Base-by-base conservation (phyloP, 352 stramenopile species). In the Pythium guiyangense region DNA sequence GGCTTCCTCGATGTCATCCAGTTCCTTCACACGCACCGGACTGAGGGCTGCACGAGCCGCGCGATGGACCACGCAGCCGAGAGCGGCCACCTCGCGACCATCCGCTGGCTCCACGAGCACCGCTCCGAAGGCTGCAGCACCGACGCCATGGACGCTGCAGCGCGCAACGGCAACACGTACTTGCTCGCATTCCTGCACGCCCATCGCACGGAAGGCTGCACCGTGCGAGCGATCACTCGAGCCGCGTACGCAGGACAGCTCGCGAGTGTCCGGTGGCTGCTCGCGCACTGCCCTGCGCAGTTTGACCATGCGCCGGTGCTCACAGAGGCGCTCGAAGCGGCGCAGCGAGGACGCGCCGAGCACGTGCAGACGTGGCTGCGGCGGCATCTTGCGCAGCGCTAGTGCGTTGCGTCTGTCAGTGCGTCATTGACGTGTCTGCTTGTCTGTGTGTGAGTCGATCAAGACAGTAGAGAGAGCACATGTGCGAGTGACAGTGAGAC, bases 1-100 rank as follows among this genome's bases (percentile, higher is more conserved):
- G 73, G 73, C 0, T 67, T 62, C 37, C 42, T 83, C 3, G 47
- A 69, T 0, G 60, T 79, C 12, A 43, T 79, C 1, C 40, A 60
- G 29, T 83, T 72, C 46, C 69, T 83, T 1, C 73, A 80, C 44
- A 52, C 69, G 14, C 49, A 83, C 48, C 63, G 68, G 3, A 37
- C 43, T 0, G 73, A 77, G 51, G 73, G 73, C 11, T 77, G 70
- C 49, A 79, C 70, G 6, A 55, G 57, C 11, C 54, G 60, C 9
- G 73, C 74, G 22, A 86, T 88, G 60, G 63, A 78, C 50, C 63
- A 79, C 52, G 77, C 77, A 0, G 71, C 74, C 11, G 62, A 75
- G 22, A 69, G 73, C 29, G 71, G 71, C 9, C 66, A 77, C 29
- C 49, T 83, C 8, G 57, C 52, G 2, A 44, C 79, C 20, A 64